Evolutionary conservation across 768 basidiomycete species (phyloP).

Genomic region (Brasilioporus rufonigricans): DNA sequence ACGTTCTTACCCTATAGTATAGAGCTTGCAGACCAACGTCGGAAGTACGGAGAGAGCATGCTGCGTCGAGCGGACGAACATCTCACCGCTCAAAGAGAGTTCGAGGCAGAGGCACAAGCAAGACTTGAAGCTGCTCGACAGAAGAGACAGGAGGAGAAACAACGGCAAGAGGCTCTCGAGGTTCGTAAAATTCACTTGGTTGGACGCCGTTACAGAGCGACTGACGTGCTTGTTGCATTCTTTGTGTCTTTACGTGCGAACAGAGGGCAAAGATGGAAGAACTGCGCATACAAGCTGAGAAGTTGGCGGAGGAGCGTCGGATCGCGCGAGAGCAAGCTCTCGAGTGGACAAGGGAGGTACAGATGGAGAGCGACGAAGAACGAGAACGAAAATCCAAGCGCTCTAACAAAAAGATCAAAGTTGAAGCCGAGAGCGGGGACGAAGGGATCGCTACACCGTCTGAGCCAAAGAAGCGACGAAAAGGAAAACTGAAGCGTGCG

Average conservation of each 20-base stretch:
- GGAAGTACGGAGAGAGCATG: constrained; percentile 87
- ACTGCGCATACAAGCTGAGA: constrained; percentile 67
- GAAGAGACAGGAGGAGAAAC: constrained; percentile 77
- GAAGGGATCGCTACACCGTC: constrained; percentile 34
- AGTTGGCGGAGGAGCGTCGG: constrained; percentile 76
- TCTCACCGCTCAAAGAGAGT: constrained; percentile 63
- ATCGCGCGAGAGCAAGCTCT: constrained; percentile 74
- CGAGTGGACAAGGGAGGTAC: constrained; percentile 70
- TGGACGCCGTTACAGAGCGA: background rate
- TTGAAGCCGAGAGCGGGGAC: constrained; percentile 50
- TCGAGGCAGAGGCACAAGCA: constrained; percentile 69
- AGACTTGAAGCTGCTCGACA: constrained; percentile 75
- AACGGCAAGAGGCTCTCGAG: constrained; percentile 61
- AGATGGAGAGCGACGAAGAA: constrained; percentile 75
- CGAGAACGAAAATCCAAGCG: constrained; percentile 64
- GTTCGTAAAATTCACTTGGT: constrained; percentile 37
- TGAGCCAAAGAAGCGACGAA: constrained; percentile 77
- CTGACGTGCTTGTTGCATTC: background rate
- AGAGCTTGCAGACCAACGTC: constrained; percentile 86
- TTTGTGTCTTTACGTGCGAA: background rate
- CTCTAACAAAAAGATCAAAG: constrained; percentile 50
- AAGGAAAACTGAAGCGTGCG: constrained; percentile 66
- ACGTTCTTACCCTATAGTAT: constrained; percentile 74
- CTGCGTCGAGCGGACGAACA: constrained; percentile 81
- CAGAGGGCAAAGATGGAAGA: constrained; percentile 64